phyloP scores from a whole-genome alignment of 768 basidiomycete genomes.

The Mycena filopes region DNA sequence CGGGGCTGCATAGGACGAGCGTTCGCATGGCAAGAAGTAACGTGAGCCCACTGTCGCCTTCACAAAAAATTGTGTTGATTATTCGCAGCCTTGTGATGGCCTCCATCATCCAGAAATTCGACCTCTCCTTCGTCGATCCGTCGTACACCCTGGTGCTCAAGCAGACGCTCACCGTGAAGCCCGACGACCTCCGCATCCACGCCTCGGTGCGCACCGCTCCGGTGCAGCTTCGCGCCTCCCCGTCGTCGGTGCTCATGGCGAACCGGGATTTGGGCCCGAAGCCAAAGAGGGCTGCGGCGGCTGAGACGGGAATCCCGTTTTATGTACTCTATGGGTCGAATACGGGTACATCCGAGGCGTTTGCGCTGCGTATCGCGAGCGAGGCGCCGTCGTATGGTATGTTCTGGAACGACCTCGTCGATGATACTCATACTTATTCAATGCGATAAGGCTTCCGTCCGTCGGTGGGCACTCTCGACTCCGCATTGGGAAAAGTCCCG shows the following conservation, averaged over 20 bases:
- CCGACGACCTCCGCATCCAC: constrained; percentile 51
- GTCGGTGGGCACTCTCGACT: constrained; percentile 52
- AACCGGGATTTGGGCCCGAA: constrained; percentile 4
- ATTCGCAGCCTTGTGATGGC: constrained; percentile 51
- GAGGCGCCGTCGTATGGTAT: constrained; percentile 48
- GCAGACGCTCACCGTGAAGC: constrained; percentile 60
- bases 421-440: too few species aligned
- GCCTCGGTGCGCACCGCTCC: constrained; percentile 46
- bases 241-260: constrained; percentile 32
- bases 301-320: constrained; percentile 39
- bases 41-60: too few species aligned
- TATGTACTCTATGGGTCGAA: constrained; percentile 58
- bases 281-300: neutral
- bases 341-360: constrained; percentile 59
- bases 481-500: constrained; percentile 47
- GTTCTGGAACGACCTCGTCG: too few species aligned
- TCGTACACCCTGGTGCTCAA: constrained; percentile 56
- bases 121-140: constrained; percentile 56
- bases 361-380: constrained; percentile 57
- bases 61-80: too few species aligned
- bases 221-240: constrained; percentile 28
- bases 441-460: constrained; percentile 57
- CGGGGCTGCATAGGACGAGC: constrained; percentile 49
- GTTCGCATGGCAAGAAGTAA: constrained; percentile 61
- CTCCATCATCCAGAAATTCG: constrained; percentile 53